Conservation (phyloP, 495 filamentous ascomycete genomes). For the Aspergillus biplanus region DNA sequence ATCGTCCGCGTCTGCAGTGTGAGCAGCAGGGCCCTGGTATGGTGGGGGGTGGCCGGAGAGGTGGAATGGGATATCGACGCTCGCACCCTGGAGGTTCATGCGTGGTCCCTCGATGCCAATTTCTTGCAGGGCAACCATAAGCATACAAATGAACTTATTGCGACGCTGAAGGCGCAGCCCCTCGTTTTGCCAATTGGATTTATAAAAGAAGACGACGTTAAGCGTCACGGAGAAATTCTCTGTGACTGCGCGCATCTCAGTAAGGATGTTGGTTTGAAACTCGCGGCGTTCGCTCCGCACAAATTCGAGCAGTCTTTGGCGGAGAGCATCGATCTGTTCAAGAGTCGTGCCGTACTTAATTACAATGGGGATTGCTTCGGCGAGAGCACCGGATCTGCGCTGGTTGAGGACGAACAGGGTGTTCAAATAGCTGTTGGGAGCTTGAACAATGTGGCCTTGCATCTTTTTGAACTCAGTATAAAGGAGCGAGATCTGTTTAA, state of each 20-base stretch:
- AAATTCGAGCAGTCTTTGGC: conserved; percentile 81
- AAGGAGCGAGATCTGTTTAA: conserved; percentile 91
- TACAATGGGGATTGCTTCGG: conserved; percentile 81
- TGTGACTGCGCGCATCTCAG: conserved; percentile 73
- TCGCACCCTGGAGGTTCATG: conserved; percentile 71
- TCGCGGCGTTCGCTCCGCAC: conserved; percentile 87
- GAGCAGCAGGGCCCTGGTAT: conserved; percentile 23
- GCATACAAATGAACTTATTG: conserved; percentile 92
- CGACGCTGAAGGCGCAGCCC: conserved; percentile 83
- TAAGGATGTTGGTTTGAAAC: conserved; percentile 87
- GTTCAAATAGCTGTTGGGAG: conserved; percentile 92
- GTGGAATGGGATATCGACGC: conserved; percentile 62
- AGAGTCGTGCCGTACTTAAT: conserved; percentile 90
- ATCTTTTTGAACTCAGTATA: conserved; percentile 99
- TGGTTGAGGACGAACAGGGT: conserved; percentile 94
- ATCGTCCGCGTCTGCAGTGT: conserved; percentile 23
- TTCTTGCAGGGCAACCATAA: conserved; percentile 85
- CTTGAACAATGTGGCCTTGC: conserved; percentile 94
- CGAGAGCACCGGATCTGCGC: conserved; percentile 83
- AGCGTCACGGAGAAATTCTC: conserved; percentile 76
- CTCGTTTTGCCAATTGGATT: conserved; percentile 93
- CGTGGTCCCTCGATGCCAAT: conserved; percentile 88
- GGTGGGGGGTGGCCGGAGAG: conserved; percentile 45
- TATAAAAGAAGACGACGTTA: conserved; percentile 98
- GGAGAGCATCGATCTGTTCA: conserved; percentile 83